These are phyloP conservation scores for Lachnellula hyalina DNA, from an alignment of 2,329 filamentous ascomycete genomes.

Conservation along the genomic window DNA sequence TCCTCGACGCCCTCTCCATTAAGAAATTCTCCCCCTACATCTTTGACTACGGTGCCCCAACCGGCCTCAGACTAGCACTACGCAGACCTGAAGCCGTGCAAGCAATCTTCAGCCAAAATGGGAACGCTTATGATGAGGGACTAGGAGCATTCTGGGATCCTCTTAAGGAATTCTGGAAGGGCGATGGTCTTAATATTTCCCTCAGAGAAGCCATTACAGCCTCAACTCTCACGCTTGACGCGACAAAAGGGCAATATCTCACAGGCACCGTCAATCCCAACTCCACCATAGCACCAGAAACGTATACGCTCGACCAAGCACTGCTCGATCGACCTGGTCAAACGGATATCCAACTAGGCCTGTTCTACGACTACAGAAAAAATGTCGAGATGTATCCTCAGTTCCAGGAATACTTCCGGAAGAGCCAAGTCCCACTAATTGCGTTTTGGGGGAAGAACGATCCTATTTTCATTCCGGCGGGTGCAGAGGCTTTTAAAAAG, in stretches of 20 bases:
- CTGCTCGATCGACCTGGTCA: slow-evolving; percentile 46
- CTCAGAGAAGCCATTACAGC: slow-evolving; percentile 12
- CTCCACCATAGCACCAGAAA: slow-evolving; percentile 17
- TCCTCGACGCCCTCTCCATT: slow-evolving; percentile 44
- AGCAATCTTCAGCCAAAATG: slow-evolving; percentile 54
- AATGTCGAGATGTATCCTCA: slow-evolving; percentile 49
- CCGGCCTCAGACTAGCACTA: slow-evolving; percentile 48
- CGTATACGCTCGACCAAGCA: slow-evolving; percentile 43
- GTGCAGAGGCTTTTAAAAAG: slow-evolving; percentile 47
- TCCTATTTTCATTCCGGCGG: slow-evolving; percentile 43
- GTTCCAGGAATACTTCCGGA: slow-evolving; percentile 51
- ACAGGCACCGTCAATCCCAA: slow-evolving; percentile 8
- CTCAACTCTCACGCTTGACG: slow-evolving; percentile 15
- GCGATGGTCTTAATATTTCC: not conserved
- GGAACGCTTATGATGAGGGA: slow-evolving; percentile 55
- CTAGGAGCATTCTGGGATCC: slow-evolving; percentile 35
- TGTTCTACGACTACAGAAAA: slow-evolving; percentile 52
- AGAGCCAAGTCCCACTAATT: slow-evolving; percentile 46
- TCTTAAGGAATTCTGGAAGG: slow-evolving; percentile 17
- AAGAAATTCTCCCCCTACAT: slow-evolving; percentile 50
- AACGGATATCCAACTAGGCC: slow-evolving; percentile 48
- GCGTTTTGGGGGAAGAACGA: slow-evolving; percentile 56
- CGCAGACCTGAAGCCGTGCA: slow-evolving; percentile 41
- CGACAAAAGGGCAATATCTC: slow-evolving; percentile 23
- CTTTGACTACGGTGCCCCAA: slow-evolving; percentile 59